Evolutionary conservation across 768 basidiomycete genomes (phyloP), one percentile per base, ranked within the genome.

Genomic region (Boletus rubescentipes): DNA sequence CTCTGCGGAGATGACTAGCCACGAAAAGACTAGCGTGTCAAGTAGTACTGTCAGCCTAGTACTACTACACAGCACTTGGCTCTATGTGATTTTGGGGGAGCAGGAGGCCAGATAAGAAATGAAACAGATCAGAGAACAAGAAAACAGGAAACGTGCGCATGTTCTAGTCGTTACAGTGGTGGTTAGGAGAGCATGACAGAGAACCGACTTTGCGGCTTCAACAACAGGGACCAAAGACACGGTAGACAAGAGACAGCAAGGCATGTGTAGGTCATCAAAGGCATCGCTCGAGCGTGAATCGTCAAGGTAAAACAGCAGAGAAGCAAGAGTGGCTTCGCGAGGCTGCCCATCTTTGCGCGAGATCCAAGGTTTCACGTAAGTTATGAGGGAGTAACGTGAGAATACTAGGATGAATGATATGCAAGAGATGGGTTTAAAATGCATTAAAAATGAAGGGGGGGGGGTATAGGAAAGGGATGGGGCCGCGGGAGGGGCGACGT

Each of bases 141-240:
- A 72, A 60, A 52, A 55, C 67, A 50, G 70, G 63, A 67, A 66
- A 72, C 66, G 72, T 69, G 71, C 71, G 81, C 79, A 83, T 85
- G 78, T 59, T 86, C 83, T 87, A 85, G 80, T 84, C 81, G 79
- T 85, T 87, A 86, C 85, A 84, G 69, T 64, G 61, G 59, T 49
- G 55, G 66, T 53, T 36, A 26, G 51, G 50, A 65, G 47, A 38
- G 55, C 51, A 66, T 48, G 55, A 57, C 35, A 37, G 39, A 44
- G 38, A 60, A 55, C 64, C 63, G 61, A 43, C 49, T 60, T 57
- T 60, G 60, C 38, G 42, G 53, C 58, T 57, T 60, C 38, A 44
- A 58, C 54, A 60, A 58, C 55, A 56, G 30, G 35, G 26, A 38
- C 48, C 26, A 52, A 61, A 30, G 58, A 49, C 42, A 39, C 30